Percentiles rank a stretch among this genome's conserved stretches.
Evolutionary conservation across 306 rosid genomes (phyloP).

Genomic region (Luffa acutangula): DNA sequence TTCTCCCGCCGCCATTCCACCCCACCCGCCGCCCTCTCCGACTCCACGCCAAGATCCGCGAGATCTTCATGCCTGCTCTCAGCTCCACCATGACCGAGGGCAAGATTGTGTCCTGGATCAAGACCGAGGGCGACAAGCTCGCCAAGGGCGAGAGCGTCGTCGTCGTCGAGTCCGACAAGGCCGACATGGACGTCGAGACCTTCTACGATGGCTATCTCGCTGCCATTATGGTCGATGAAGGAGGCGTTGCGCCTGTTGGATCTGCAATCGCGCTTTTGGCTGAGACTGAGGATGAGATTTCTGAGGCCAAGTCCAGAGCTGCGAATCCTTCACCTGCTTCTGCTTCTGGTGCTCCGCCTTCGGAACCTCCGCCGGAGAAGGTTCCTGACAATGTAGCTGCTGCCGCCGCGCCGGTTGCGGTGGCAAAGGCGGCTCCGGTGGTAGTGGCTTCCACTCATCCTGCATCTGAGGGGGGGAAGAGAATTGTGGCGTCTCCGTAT

Average conservation of each 20-base stretch:
- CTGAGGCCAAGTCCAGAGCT: conserved; percentile 60
- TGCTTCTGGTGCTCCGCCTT: neutral
- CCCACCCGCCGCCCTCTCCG: conserved; percentile 11
- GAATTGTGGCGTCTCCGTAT: conserved; percentile 84
- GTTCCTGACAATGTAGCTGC: conserved; percentile 22
- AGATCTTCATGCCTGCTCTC: conserved; percentile 96
- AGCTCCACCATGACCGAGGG: conserved; percentile 99
- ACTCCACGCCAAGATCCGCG: conserved; percentile 81
- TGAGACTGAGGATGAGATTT: conserved; percentile 72
- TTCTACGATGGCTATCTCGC: conserved; percentile 93
- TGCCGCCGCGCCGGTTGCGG: neutral
- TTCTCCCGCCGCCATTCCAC: neutral
- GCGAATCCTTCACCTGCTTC: conserved; percentile 30
- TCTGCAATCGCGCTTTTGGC: conserved; percentile 86
- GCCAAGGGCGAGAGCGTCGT: conserved; percentile 95
- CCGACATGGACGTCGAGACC: conserved; percentile 98
- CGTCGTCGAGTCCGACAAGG: conserved; percentile 96
- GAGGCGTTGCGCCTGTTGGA: conserved; percentile 75
- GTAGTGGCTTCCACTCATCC: conserved; percentile 50
- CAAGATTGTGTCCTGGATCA: conserved; percentile 88
- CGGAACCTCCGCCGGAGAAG: conserved; percentile 17
- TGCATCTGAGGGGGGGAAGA: conserved; percentile 88
- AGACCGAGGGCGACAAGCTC: conserved; percentile 89
- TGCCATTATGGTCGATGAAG: conserved; percentile 91
- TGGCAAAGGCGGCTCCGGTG: conserved; percentile 8